A percentile compares a stretch with the other conserved stretches of the same genome.
These are phyloP conservation scores for Suillus decipiens DNA, from an alignment of 768 basidiomycete species.

Conservation along the genomic window DNA sequence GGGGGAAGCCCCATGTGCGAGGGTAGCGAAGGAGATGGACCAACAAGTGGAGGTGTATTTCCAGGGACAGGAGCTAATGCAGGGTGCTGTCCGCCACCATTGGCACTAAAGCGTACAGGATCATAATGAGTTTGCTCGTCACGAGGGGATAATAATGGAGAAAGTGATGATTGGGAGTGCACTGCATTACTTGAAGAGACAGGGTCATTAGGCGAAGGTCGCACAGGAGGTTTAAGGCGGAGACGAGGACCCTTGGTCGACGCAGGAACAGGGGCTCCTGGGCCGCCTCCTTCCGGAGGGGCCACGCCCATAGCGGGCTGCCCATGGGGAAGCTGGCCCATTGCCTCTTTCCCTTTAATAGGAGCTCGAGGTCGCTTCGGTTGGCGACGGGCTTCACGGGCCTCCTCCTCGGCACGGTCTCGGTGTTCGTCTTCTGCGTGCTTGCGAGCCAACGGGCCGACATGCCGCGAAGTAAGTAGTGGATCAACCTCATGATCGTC, in stretches of 20 bases:
- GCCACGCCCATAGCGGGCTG: slow-evolving; percentile 31
- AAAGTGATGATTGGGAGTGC: slow-evolving; percentile 32
- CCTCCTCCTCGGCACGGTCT: slow-evolving; percentile 47
- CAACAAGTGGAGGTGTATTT: slow-evolving; percentile 25
- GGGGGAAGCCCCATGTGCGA: slow-evolving; percentile 17
- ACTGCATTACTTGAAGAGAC: slow-evolving; percentile 20
- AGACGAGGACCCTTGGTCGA: slow-evolving; percentile 50
- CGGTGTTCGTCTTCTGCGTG: slow-evolving; percentile 45
- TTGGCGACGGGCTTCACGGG: slow-evolving; percentile 40
- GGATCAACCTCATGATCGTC: slow-evolving; percentile 51
- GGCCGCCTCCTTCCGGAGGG: slow-evolving; percentile 18
- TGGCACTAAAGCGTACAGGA: slow-evolving; percentile 24
- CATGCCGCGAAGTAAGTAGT: slow-evolving; percentile 45
- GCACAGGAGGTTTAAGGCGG: slow-evolving; percentile 49
- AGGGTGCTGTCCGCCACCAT: slow-evolving; percentile 22
- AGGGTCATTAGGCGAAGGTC: slow-evolving; percentile 24
- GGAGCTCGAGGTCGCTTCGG: slow-evolving; percentile 33
- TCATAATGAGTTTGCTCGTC: slow-evolving; percentile 33
- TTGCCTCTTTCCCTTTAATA: slow-evolving; percentile 43
- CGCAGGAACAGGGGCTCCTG: slow-evolving; percentile 38
- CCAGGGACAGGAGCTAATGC: slow-evolving; percentile 18
- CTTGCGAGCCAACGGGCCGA: slow-evolving; percentile 46
- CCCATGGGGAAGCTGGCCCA: slow-evolving; percentile 18
- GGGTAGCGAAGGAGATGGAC: slow-evolving; percentile 22
- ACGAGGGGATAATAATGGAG: slow-evolving; percentile 36